Evolutionary conservation across 129 eudicot species (phyloP).

Genomic region (Flaveria robusta): DNA sequence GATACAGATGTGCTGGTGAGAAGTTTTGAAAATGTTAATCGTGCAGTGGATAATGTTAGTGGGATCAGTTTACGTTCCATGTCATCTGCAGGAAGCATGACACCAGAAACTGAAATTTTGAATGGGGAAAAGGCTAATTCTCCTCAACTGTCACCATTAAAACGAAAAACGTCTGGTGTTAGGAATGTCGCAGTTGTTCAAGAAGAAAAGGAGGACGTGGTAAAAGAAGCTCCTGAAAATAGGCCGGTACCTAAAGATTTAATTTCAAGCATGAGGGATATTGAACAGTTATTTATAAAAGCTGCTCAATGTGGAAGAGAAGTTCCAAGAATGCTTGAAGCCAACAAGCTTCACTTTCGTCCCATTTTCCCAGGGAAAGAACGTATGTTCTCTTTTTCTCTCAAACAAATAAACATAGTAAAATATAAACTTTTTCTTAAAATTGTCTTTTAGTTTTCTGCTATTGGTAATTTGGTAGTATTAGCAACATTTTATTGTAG

Average conservation of each 20-base stretch:
- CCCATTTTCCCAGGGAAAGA: slow-evolving; percentile 75
- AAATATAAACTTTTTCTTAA: background rate
- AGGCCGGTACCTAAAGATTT: slow-evolving; percentile 71
- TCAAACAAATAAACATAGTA: background rate
- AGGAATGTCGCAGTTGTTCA: slow-evolving; percentile 33
- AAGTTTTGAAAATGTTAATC: slow-evolving; percentile 77
- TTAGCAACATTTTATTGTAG: background rate
- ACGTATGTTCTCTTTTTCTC: slow-evolving; percentile 42
- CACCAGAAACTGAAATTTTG: slow-evolving; percentile 48
- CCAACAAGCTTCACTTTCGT: slow-evolving; percentile 93
- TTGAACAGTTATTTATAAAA: slow-evolving; percentile 69
- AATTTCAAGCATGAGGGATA: slow-evolving; percentile 73
- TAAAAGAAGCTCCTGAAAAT: slow-evolving; percentile 51
- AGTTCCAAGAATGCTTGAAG: slow-evolving; percentile 95
- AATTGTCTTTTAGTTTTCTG: background rate
- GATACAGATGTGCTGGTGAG: slow-evolving; percentile 64
- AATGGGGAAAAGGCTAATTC: slow-evolving; percentile 51
- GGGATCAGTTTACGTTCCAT: slow-evolving; percentile 40
- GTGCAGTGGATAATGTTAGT: slow-evolving; percentile 41
- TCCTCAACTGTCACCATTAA: slow-evolving; percentile 69
- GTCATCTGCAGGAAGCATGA: slow-evolving; percentile 43
- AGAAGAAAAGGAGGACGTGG: slow-evolving; percentile 47
- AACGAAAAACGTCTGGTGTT: slow-evolving; percentile 52
- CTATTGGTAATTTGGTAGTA: background rate
- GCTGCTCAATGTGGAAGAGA: slow-evolving; percentile 93